Evolutionary conservation across 2,329 filamentous ascomycete species (phyloP).

Genomic region (Xylaria sp.): DNA sequence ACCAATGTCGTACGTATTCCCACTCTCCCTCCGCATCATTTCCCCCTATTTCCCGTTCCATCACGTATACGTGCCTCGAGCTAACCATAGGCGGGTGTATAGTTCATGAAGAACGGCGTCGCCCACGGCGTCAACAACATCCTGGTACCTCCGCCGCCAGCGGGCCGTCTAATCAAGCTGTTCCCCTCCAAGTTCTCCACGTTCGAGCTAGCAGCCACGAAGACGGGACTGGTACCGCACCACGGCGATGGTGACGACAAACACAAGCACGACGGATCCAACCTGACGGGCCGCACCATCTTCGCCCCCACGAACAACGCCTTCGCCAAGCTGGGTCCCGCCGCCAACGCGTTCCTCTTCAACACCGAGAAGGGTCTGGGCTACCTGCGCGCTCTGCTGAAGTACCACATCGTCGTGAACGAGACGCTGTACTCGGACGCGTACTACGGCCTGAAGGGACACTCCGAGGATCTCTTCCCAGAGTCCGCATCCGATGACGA

Average conservation of each 20-base stretch:
- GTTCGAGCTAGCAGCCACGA: conserved; percentile 76
- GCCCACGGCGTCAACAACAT: conserved; percentile 81
- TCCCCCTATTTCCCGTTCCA: not conserved
- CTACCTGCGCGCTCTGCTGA: conserved; percentile 77
- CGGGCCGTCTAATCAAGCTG: conserved; percentile 61
- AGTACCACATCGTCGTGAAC: conserved; percentile 51
- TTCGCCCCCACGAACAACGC: conserved; percentile 86
- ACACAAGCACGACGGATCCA: conserved; percentile 61
- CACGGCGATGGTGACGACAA: conserved; percentile 58
- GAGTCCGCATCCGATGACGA: conserved; percentile 35
- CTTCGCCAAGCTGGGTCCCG: conserved; percentile 78
- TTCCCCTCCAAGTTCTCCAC: conserved; percentile 83
- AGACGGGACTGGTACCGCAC: conserved; percentile 72
- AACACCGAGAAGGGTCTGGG: conserved; percentile 75
- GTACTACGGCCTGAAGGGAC: conserved; percentile 67
- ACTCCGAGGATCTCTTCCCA: conserved; percentile 5
- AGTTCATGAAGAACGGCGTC: conserved; percentile 81
- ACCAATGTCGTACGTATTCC: conserved; percentile 72
- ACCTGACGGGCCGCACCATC: conserved; percentile 74
- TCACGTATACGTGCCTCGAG: not conserved
- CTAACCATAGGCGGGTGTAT: conserved; percentile 18
- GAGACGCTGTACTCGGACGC: conserved; percentile 77
- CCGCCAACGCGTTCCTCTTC: conserved; percentile 87
- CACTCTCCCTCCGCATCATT: not conserved
- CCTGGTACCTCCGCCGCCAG: conserved; percentile 80